Evolutionary conservation across 805 yeast species (phyloP), one percentile per base, ranked within the genome.

Genomic region (Suhomyces sp.): DNA sequence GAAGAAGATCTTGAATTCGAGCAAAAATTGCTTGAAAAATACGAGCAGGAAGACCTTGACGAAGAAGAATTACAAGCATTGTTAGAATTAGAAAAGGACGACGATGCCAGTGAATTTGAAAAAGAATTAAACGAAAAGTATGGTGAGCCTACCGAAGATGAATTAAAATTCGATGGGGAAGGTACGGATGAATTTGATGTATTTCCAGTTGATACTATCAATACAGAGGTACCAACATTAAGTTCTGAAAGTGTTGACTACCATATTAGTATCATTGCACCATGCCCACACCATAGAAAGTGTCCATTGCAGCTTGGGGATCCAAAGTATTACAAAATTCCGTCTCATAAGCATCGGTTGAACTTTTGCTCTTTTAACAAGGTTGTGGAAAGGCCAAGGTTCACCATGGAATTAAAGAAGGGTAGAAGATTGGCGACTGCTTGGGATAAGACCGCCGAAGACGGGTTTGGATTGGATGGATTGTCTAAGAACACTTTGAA

Each of bases 271-370:
- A 70, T 91, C 6, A 53, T 91, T 13, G 96, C 96, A 0, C 98
- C 98, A 3, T 93, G 97, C 53, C 61, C 91, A 1, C 97, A 93
- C 55, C 96, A 88, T 50, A 76, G 81, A 9, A 73, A 68, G 45
- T 90, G 97, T 51, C 97, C 98, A 0, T 63, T 91, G 36, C 97
- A 90, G 57, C 70, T 79, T 20, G 81, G 83, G 10, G 83, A 83
- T 32, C 86, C 95, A 2, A 76, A 75, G 22, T 77, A 72, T 50
- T 85, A 81, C 53, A 66, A 68, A 25, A 72, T 68, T 28, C 69
- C 76, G 24, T 58, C 73, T 16, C 87, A 86, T 27, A 73, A 72
- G 43, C 72, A 68, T 46, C 71, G 78, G 39, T 65, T 84, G 33
- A 75, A 74, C 36, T 87, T 88, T 70, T 88, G 97, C 54, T 76